Base-by-base conservation (phyloP, 148 eudicot species). In the Talinum fruticosum region DNA sequence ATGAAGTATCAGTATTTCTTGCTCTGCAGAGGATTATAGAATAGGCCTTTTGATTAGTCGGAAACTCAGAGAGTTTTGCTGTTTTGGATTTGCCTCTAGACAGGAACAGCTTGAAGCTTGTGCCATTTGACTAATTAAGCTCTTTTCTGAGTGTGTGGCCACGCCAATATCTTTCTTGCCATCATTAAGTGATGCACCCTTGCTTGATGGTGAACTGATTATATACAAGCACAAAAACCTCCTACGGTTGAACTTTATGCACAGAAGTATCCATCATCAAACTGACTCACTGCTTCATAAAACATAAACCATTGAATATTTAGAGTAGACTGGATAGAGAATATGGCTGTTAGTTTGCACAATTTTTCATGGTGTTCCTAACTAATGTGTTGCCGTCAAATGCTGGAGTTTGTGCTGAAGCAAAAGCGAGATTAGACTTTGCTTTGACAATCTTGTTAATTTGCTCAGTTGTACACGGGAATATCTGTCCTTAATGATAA, bases 391-490 rank as follows among this genome's bases (percentile, higher is more conserved):
- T 24, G 26, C 71, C 23, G 18, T 29, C 36, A 6, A 49, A 18
- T 53, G 69, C 45, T 47, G 41, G 26, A 34, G 79, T 34, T 32
- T 34, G 5, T 51, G 45, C 45, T 34, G 71, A 67, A 66, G 10
- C 24, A 54, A 54, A 54, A 5, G 77, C 77, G 37, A 61, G 69
- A 61, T 13, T 23, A 62, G 32, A 29, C 13, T 33, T 29, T 13
- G 34, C 66, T 33, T 19, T 76, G 69, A 4, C 15, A 28, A 69
- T 54, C 54, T 37, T 69, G 57, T 37, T 4, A 18, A 24, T 69
- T 59, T 44, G 30, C n/a, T n/a, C n/a, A n/a, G 69, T 30, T 44
- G 68, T 78, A 72, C n/a, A 69, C 51, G 37, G 41, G 41, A 21
- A 67, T 35, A 13, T 34, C 6, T 67, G 24, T 13, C 33, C 33